These are phyloP conservation scores for Ascoidea asiatica DNA, from an alignment of 805 yeast genomes.

Conservation along the genomic window DNA sequence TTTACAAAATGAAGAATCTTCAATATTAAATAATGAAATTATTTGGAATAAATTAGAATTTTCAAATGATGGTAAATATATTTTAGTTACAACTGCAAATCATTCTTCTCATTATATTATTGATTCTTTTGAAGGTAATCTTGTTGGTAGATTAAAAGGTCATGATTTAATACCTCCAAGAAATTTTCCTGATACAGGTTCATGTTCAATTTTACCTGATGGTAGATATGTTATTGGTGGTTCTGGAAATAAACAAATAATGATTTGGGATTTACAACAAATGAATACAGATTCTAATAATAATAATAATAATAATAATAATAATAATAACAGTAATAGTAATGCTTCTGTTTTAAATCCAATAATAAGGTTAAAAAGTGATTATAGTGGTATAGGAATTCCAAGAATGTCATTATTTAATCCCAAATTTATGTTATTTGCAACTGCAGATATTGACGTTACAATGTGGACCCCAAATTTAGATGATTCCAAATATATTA, in stretches of 20 bases:
- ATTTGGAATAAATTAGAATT: constrained; percentile 61
- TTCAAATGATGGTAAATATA: constrained; percentile 58
- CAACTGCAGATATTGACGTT: constrained; percentile 48
- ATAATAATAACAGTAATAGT: not conserved
- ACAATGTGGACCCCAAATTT: constrained; percentile 26
- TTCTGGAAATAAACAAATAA: constrained; percentile 36
- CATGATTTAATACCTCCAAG: constrained; percentile 30
- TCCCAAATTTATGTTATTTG: constrained; percentile 46
- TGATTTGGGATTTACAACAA: constrained; percentile 35
- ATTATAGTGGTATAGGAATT: constrained; percentile 16
- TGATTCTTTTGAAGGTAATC: constrained; percentile 57
- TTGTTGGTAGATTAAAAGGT: constrained; percentile 32
- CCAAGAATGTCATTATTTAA: constrained; percentile 44
- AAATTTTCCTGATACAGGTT: constrained; percentile 36
- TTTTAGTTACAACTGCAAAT: constrained; percentile 38
- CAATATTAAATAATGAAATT: not conserved
- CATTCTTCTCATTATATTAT: constrained; percentile 36
- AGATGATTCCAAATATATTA: not conserved
- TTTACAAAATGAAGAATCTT: constrained; percentile 14
- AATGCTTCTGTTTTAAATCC: constrained; percentile 8
- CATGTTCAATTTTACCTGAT: constrained; percentile 52
- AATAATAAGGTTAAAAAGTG: constrained; percentile 7
- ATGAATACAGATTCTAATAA: constrained; percentile 14
- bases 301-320: not conserved
- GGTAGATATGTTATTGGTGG: constrained; percentile 51